Percentiles rank a stretch among this genome's conserved stretches.
Conservation (phyloP, 495 filamentous ascomycete genomes). For the Xylaria bambusicola region DNA sequence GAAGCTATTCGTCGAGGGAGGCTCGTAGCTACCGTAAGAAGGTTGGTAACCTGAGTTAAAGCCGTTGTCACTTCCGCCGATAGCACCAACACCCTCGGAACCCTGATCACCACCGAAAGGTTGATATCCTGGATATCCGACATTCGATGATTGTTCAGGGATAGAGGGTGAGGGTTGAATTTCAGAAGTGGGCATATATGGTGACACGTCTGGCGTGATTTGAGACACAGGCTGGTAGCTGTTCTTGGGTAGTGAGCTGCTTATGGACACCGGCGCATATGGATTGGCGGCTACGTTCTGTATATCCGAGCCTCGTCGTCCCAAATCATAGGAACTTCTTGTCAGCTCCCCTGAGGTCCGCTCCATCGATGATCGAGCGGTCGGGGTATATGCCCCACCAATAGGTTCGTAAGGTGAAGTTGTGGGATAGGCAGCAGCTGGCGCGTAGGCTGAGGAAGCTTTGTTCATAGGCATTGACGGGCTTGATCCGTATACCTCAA, state of each 20-base stretch:
- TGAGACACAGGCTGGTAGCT: constrained; percentile 34
- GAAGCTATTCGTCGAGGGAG: constrained; percentile 39
- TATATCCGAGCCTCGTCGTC: constrained; percentile 46
- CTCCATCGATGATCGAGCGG: constrained; percentile 44
- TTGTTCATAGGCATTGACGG: constrained; percentile 40
- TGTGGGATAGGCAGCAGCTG: constrained; percentile 31
- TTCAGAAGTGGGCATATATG: constrained; percentile 27
- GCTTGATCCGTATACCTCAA: constrained; percentile 63
- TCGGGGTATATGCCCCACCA: constrained; percentile 43
- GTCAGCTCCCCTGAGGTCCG: constrained; percentile 45
- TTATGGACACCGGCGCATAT: constrained; percentile 34
- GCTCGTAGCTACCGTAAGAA: constrained; percentile 46
- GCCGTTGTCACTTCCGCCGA: constrained; percentile 11
- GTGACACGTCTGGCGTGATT: constrained; percentile 22
- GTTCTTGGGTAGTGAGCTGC: constrained; percentile 27
- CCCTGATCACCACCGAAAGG: constrained; percentile 24
- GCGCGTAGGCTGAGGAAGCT: constrained; percentile 32
- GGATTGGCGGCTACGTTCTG: constrained; percentile 34
- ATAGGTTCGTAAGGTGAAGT: constrained; percentile 40
- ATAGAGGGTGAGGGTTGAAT: constrained; percentile 25
- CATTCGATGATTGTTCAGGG: constrained; percentile 14
- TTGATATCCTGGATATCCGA: constrained; percentile 33
- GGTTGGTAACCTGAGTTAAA: constrained; percentile 39
- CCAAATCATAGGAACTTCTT: constrained; percentile 45
- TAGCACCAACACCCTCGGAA: constrained; percentile 17